These are phyloP conservation scores for Cercophora scortea DNA, from an alignment of 495 filamentous ascomycete genomes.

Conservation along the genomic window DNA sequence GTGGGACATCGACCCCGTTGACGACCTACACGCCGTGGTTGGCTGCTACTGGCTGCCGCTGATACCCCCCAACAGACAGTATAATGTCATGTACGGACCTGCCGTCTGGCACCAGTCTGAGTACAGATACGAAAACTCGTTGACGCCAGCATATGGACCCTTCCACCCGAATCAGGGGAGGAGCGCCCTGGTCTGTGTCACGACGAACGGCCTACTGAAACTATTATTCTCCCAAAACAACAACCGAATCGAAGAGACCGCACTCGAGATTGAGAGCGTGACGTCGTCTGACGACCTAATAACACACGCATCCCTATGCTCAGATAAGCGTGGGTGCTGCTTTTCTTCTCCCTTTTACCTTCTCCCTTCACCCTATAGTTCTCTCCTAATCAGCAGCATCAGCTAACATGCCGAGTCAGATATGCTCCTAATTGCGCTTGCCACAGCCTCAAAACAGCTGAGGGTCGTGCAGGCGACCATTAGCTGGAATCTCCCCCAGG, in stretches of 20 bases:
- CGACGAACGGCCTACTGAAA: conserved; percentile 58
- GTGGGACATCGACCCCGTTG: conserved; percentile 52
- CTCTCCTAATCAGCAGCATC: neutral
- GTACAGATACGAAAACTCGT: conserved; percentile 36
- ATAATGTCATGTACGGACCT: conserved; percentile 31
- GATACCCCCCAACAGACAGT: conserved; percentile 30
- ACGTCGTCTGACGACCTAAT: conserved; percentile 60
- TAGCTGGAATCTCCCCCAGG: conserved; percentile 35
- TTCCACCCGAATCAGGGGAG: conserved; percentile 58
- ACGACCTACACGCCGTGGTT: conserved; percentile 69
- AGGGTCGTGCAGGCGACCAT: conserved; percentile 54
- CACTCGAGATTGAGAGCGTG: conserved; percentile 61
- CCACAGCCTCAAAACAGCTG: conserved; percentile 59
- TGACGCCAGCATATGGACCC: conserved; percentile 54
- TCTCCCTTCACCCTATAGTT: neutral
- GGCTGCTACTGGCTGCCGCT: conserved; percentile 75
- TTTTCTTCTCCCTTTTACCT: neutral
- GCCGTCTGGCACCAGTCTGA: conserved; percentile 34
- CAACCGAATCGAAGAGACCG: conserved; percentile 57
- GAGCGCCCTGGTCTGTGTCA: conserved; percentile 62
- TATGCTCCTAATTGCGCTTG: conserved; percentile 54
- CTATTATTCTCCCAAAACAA: conserved; percentile 63
- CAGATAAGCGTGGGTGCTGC: conserved; percentile 51
- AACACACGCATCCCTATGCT: conserved; percentile 72
- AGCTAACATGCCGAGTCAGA: conserved; percentile 26